A percentile compares a stretch with the other conserved stretches of the same genome.
phyloP scores from a whole-genome alignment of 2,329 filamentous ascomycete genomes.

The Chrysosphaeria jannelii region DNA sequence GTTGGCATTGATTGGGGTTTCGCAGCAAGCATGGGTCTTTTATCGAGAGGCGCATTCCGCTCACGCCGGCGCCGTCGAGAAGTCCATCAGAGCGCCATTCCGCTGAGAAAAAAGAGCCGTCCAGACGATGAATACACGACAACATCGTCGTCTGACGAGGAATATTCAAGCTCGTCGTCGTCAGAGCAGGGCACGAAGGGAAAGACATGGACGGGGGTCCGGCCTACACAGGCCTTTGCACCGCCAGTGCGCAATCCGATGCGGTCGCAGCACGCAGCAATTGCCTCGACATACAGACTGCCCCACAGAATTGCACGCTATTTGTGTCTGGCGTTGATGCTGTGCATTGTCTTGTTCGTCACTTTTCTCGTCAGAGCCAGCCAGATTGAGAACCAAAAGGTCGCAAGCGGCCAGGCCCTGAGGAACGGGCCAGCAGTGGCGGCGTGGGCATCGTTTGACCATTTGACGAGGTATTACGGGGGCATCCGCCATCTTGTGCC shows the following conservation, averaged over 20 bases:
- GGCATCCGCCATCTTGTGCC: slow-evolving; percentile 46
- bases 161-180: too few relatives aligned
- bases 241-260: slow-evolving; percentile 4
- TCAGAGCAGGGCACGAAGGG: too few relatives aligned
- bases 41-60: too few relatives aligned
- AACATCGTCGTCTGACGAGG: too few relatives aligned
- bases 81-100: too few relatives aligned
- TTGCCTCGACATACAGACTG: slow-evolving; percentile 23
- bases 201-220: too few relatives aligned
- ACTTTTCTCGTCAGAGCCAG: slow-evolving; percentile 44
- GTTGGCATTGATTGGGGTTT: too few relatives aligned
- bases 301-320: slow-evolving; percentile 49
- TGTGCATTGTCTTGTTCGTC: slow-evolving; percentile 46
- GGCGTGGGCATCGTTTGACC: slow-evolving; percentile 61
- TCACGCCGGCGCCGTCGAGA: too few relatives aligned
- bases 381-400: slow-evolving; percentile 32
- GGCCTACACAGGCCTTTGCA: slow-evolving; percentile 2
- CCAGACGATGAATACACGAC: too few relatives aligned
- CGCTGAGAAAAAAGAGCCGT: too few relatives aligned
- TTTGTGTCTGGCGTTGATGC: slow-evolving; percentile 41
- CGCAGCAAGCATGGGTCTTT: too few relatives aligned
- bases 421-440: too few relatives aligned
- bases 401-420: slow-evolving; percentile 24
- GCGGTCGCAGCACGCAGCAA: slow-evolving; percentile 1
- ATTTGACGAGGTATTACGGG: slow-evolving; percentile 70